Base-by-base conservation (phyloP, 495 filamentous ascomycete genomes). In the Penicillium paxilli region DNA sequence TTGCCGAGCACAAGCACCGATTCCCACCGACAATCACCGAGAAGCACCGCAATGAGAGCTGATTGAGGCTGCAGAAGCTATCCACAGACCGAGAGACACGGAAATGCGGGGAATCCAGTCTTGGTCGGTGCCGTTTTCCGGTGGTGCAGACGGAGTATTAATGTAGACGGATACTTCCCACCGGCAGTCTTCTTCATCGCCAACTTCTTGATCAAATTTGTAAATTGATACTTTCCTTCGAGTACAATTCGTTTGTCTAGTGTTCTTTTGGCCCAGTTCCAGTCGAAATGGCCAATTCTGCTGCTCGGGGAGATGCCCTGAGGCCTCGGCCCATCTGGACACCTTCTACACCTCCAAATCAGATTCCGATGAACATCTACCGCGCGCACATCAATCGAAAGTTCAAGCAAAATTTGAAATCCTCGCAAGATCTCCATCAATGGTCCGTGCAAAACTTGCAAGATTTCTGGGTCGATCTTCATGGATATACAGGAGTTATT, bases 331-430 rank as follows among this genome's bases (percentile, higher is more conserved):
- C 57, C 9, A 54, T 61, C 24, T 61, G 58, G 58, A 49, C 26
- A 6, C 58, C 58, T n/a, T 32, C 23, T 0, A 22, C 32, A 7
- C 58, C 58, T 12, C 53, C 41, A 22, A 20, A 54, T 8, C 35
- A 57, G 25, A 61, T 61, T 12, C 58, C 58, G 11, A 60, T 64
- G 47, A 60, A 64, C 38, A 52, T 57, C 23, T 64, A 60, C 20
- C 61, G 61, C n/a, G 51, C 37, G 16, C 54, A 60, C 50, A 41
- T 64, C 47, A 64, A 64, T 45, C 44, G 40, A 28, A 56, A 59
- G 10, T 60, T 60, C 49, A 52, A 52, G n/a, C 49, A 52, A 19
- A 42, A 47, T 1, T 14, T 64, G 11, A n/a, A 30, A 7, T 49
- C 53, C 20, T 64, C 58, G 1, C 54, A 64, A 16, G 61, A 58